A percentile compares a stretch with the other conserved stretches of the same genome.
Evolutionary conservation across 306 rosid species (phyloP).

Genomic region (Castanospermum australe): DNA sequence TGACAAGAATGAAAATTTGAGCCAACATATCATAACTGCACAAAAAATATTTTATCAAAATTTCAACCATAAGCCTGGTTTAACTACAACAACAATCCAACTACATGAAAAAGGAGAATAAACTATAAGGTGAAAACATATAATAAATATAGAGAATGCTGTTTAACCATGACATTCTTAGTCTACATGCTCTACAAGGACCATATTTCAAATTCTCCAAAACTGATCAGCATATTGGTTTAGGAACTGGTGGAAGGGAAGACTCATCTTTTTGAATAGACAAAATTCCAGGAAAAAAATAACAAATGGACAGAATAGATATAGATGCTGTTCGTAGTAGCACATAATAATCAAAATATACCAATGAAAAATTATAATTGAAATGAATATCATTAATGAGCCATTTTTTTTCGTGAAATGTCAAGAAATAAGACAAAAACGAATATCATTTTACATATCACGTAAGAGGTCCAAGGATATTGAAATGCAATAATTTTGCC

Average conservation of each 20-base stretch:
- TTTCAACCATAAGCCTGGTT: not conserved
- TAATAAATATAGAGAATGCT: not conserved
- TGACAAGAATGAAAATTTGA: slow-evolving; percentile 12
- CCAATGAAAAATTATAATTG: too few relatives aligned
- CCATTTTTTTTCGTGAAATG: not conserved
- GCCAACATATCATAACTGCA: not conserved
- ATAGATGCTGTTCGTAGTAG: not conserved
- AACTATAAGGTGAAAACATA: not conserved
- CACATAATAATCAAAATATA: too few relatives aligned
- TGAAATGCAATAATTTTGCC: slow-evolving; percentile 1
- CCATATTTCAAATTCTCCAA: too few relatives aligned
- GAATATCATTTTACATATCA: not conserved
- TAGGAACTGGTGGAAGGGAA: too few relatives aligned
- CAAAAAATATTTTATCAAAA: not conserved
- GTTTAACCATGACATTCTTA: not conserved
- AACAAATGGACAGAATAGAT: not conserved
- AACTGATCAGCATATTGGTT: too few relatives aligned
- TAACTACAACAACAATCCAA: not conserved
- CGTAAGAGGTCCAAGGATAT: not conserved
- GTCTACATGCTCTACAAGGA: not conserved
- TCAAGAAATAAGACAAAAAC: not conserved
- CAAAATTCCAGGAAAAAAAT: too few relatives aligned
- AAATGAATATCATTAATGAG: not conserved
- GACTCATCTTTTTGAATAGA: too few relatives aligned
- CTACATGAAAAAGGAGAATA: not conserved